Conservation (phyloP, 1,284 basidiomycete species). For the Ustilago esculenta region DNA sequence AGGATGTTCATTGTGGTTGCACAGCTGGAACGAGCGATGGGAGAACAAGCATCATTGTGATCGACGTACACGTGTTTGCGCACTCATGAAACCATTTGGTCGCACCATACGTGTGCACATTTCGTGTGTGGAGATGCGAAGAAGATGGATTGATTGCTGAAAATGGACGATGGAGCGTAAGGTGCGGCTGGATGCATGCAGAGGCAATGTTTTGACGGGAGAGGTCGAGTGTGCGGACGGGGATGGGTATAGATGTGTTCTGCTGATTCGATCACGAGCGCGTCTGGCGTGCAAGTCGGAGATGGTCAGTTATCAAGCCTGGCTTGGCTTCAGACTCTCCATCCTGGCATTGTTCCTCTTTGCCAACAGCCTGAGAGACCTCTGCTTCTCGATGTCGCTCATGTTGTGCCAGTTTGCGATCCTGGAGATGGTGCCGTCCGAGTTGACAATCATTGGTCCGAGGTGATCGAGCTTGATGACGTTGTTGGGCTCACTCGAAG, state of each 20-base stretch:
- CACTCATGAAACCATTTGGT: too few relatives aligned
- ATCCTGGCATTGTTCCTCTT: constrained; percentile 58
- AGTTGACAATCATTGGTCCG: constrained; percentile 58
- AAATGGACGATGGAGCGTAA: too few relatives aligned
- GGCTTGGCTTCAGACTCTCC: constrained; percentile 14
- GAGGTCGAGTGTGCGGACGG: too few relatives aligned
- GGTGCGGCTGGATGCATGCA: too few relatives aligned
- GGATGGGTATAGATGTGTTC: too few relatives aligned
- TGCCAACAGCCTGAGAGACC: constrained; percentile 49
- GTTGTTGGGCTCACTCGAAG: constrained; percentile 21
- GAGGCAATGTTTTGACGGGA: too few relatives aligned
- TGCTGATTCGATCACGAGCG: too few relatives aligned
- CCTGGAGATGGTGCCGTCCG: constrained; percentile 58
- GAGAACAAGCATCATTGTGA: background rate
- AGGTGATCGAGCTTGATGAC: constrained; percentile 56
- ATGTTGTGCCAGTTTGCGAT: constrained; percentile 55
- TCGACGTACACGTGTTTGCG: background rate
- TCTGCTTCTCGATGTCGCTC: constrained; percentile 51
- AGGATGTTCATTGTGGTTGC: constrained; percentile 58
- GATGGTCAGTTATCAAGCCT: too few relatives aligned
- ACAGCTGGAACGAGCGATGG: background rate
- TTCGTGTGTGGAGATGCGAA: too few relatives aligned
- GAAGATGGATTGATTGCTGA: too few relatives aligned
- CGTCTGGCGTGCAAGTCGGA: background rate
- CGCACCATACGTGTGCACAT: too few relatives aligned